Base-by-base conservation (phyloP, 2,329 filamentous ascomycete genomes). In the Monosporascus sp. region DNA sequence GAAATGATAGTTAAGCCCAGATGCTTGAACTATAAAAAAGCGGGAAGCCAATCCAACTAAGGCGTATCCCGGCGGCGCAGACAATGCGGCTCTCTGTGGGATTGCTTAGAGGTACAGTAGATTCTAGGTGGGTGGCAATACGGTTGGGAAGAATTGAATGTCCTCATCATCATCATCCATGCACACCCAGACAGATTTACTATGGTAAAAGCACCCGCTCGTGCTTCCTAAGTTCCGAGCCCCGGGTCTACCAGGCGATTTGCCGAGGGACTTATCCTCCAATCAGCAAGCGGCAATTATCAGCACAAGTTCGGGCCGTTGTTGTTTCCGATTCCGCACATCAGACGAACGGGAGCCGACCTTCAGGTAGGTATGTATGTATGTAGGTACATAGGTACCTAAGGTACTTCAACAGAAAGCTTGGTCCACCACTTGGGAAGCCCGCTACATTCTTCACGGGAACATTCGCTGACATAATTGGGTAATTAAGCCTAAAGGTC, bases 171-270 rank as follows among this genome's bases (percentile, higher is more conserved):
- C 61, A 64, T 63, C 54, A 58, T 63, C 47, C 52, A 55, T 58
- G 54, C 52, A 54, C 52, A 57, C 60, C 22, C 22, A 24, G 22
- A 24, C 22, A 22, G 22, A 57, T n/a, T n/a, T n/a, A n/a, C n/a
- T n/a, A n/a, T n/a, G n/a, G n/a, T 65, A 59, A 58, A 54, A 61
- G 60, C 62, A 62, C 65, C 64, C 61, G 61, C 56, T 65, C 65
- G 61, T 60, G 55, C 44, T 48, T 53, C 55, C 8, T n/a, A 57
- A 50, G 47, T 41, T 48, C 51, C 56, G 55, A 48, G 37, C 63
- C 64, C 63, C 64, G 42, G 42, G 42, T 31, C 9, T 24, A 5
- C 25, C 20, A 25, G 42, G 22, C n/a, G 2, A 31, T 46, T 46
- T 46, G 42, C 42, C 42, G 42, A 46, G 42, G 42, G 42, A 25